Conservation (phyloP, 2,329 filamentous ascomycete species). For the Metarhizium humberi region DNA sequence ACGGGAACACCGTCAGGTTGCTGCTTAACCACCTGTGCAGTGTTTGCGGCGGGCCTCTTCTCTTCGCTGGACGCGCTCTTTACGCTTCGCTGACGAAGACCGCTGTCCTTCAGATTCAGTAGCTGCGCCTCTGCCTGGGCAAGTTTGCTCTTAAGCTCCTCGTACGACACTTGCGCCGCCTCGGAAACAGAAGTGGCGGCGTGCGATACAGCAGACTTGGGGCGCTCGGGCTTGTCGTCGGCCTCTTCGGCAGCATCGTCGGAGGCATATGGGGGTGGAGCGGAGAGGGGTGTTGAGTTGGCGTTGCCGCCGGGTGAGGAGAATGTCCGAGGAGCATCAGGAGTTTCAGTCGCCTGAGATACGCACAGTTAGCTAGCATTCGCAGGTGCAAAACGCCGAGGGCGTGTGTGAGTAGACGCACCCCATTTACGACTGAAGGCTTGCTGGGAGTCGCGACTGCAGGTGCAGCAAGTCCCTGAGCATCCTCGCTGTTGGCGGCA, state of each 20-base stretch:
- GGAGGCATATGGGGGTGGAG: constrained; percentile 25
- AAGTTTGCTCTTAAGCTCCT: constrained; percentile 65
- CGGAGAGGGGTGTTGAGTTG: constrained; percentile 19
- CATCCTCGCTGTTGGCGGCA: constrained; percentile 42
- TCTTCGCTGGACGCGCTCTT: constrained; percentile 39
- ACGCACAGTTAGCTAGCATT: not conserved
- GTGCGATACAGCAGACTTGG: constrained; percentile 21
- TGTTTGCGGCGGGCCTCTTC: constrained; percentile 37
- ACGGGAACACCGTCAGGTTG: constrained; percentile 72
- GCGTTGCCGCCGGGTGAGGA: constrained; percentile 32
- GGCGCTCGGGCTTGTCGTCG: constrained; percentile 16
- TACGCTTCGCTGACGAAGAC: constrained; percentile 71
- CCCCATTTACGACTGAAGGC: constrained; percentile 28
- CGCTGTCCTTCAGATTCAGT: constrained; percentile 59
- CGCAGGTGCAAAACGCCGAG: not conserved
- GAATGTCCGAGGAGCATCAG: constrained; percentile 33
- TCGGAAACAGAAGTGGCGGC: constrained; percentile 40
- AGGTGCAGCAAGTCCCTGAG: constrained; percentile 13
- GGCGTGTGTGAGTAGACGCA: constrained; percentile 18
- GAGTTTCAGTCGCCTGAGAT: constrained; percentile 29
- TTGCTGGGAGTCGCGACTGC: constrained; percentile 31
- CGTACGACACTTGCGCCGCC: constrained; percentile 29
- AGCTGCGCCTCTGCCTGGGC: constrained; percentile 68
- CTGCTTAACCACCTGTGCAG: constrained; percentile 45
- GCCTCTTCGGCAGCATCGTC: constrained; percentile 22